Conservation (phyloP, 2,329 filamentous ascomycete genomes). For the Celoporthe dispersa region DNA sequence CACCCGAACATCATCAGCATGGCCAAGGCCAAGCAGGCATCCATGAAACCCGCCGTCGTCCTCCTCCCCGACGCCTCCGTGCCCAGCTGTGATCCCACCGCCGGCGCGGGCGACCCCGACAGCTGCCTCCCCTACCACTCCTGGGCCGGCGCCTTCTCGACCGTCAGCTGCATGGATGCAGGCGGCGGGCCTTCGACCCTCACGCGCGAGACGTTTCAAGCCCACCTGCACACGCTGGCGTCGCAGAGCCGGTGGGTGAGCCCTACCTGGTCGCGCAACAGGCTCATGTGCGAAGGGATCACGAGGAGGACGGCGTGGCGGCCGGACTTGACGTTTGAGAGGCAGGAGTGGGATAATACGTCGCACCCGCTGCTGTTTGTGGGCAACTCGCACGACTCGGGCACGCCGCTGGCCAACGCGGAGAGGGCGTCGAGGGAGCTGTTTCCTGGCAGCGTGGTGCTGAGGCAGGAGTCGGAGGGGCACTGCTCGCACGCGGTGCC, state of each 20-base stretch:
- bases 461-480: conserved; percentile 19
- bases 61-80: background rate
- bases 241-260: conserved; percentile 15
- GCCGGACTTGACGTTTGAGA: conserved; percentile 9
- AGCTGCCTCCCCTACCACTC: conserved; percentile 11
- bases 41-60: conserved; percentile 2
- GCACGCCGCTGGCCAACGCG: conserved; percentile 8
- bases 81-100: conserved; percentile 2
- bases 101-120: conserved; percentile 1
- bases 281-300: conserved; percentile 12
- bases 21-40: conserved; percentile 6
- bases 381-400: conserved; percentile 12
- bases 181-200: conserved; percentile 11
- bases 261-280: conserved; percentile 12
- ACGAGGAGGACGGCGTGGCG: background rate
- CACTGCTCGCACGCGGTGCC: conserved; percentile 17
- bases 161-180: conserved; percentile 13
- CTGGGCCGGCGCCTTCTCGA: conserved; percentile 6
- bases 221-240: background rate
- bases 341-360: conserved; percentile 13
- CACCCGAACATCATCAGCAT: background rate
- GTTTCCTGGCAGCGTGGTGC: conserved; percentile 14
- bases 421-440: background rate
- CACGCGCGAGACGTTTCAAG: background rate
- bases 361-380: conserved; percentile 13